A percentile compares a stretch with the other conserved stretches of the same genome.
Evolutionary conservation across 108 stramenopile genomes (phyloP).

Genomic region (Cylindrotheca closterium): DNA sequence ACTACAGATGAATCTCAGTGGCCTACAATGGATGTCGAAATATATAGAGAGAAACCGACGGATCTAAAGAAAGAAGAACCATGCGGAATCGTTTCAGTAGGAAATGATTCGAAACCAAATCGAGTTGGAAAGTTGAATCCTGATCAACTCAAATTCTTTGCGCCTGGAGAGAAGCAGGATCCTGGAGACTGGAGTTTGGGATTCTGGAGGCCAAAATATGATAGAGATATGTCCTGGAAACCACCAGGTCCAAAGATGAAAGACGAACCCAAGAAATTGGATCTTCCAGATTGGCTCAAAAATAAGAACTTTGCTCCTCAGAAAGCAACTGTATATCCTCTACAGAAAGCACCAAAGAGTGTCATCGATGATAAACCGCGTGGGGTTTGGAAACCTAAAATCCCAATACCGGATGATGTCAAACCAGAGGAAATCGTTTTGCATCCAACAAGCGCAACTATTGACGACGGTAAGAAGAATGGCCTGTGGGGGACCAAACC

Average conservation of each 20-base stretch:
- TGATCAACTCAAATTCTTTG: no score
- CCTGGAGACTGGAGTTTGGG: no score
- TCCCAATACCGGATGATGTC: neutral
- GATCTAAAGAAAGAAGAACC: neutral
- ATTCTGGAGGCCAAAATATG: no score
- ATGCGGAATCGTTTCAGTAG: slow-evolving; percentile 5
- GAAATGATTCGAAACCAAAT: neutral
- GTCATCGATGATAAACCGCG: neutral
- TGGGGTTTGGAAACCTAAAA: slow-evolving; percentile 1
- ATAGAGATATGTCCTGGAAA: no score
- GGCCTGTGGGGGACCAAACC: slow-evolving; percentile 15
- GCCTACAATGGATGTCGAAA: neutral
- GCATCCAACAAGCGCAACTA: neutral
- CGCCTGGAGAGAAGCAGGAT: no score
- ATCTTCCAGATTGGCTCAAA: neutral
- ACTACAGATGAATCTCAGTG: neutral
- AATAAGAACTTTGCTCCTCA: neutral
- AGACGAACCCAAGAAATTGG: no score
- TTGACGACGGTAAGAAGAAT: slow-evolving; percentile 3
- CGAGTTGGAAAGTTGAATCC: neutral
- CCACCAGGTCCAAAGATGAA: no score
- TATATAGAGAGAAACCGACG: neutral
- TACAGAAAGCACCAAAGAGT: neutral
- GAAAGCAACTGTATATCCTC: neutral
- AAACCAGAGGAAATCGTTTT: neutral